Base-by-base conservation (phyloP, 2,329 filamentous ascomycete genomes). In the Periconia digitata region DNA sequence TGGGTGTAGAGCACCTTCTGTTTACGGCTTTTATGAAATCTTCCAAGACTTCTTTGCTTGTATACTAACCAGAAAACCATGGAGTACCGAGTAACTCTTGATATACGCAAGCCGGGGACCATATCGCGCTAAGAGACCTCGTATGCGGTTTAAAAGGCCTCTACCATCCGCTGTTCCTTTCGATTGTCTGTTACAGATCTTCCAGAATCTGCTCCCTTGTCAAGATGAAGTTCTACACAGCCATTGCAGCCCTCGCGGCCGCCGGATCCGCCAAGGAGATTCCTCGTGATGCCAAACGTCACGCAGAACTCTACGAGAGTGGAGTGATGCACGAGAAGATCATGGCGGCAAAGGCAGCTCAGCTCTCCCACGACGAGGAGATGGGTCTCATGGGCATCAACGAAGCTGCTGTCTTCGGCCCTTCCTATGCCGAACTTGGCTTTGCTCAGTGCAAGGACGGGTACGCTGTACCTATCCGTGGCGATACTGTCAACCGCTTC, bases 321-420 rank as follows among this genome's bases (percentile, higher is more conserved):
- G 65, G 64, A 7, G 47, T 59, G 20, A 61, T 67, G 24, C 64
- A 67, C 44, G 53, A 64, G 44, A 54, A 40, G 43, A 63, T 67
- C 42, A 62, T 67, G 58, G 50, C 51, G 22, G 58, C 56, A 50
- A 69, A 69, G 47, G 57, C 60, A 43, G 59, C 53, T 24, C 17
- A 51, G 18, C 50, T 50, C 43, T 27, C 43, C 8, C 27, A 27
- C 32, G 34, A 51, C 18, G 40, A 27, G 21, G 15, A 29, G 6
- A 49, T 55, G 40, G 58, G 56, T 6, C 50, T 55, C n/a, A 44
- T 59, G 38, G 55, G 55, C 22, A 51, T 59, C 3, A 15, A 10
- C 27, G 27, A 32, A 15, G 27, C n/a, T n/a, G n/a, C n/a, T n/a
- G 18, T 46, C 16, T 53, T 27, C 27, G 49, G 50, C 5, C 43